Base-by-base conservation (phyloP, 805 yeast species). In the Candida glaebosa region DNA sequence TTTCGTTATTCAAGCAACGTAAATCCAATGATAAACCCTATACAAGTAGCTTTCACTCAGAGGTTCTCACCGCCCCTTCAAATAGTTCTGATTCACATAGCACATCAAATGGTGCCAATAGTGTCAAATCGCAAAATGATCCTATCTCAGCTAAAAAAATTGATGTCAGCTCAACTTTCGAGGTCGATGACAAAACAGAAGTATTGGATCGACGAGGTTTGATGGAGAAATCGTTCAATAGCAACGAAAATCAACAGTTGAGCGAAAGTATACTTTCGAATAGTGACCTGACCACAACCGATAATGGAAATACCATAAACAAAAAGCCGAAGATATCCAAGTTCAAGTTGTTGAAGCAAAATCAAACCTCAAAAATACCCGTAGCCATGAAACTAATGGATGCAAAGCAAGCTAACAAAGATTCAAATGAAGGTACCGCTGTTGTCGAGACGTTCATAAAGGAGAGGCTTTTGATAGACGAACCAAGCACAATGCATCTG, bases 1-100 rank as follows among this genome's bases (percentile, higher is more conserved):
- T 35, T 4, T 42, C 41, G 35, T 31, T 44, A 39, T 44, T 46
- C 30, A 45, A 47, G 37, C 54, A 52, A 41, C 48, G 19, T 28
- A 28, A 14, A 28, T 28, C 31, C 16, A 28, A 28, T 28, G 16
- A 14, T 6, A 14, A 7, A 28, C 7, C 6, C 6, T 22, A 22
- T 22, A 10, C 9, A 10, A 22, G 6, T 22, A 22, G 26, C 26
- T 7, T 10, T 22, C 9, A 10, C 26, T 22, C 6, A 6, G 26
- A 22, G 6, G 10, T 10, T 7, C 6, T 10, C 10, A 22, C 6
- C 10, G 26, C 6, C 10, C 10, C 10, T 7, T 7, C 6, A 22
- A 22, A 22, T 7, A 6, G 9, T 22, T 10, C 9, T 6, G 26
- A 22, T 10, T 7, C 9, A 6, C 26, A 7, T 22, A 10, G 10